phyloP scores from a whole-genome alignment of 139 green algal genomes.

The Edaphochlamys debaryana region DNA sequence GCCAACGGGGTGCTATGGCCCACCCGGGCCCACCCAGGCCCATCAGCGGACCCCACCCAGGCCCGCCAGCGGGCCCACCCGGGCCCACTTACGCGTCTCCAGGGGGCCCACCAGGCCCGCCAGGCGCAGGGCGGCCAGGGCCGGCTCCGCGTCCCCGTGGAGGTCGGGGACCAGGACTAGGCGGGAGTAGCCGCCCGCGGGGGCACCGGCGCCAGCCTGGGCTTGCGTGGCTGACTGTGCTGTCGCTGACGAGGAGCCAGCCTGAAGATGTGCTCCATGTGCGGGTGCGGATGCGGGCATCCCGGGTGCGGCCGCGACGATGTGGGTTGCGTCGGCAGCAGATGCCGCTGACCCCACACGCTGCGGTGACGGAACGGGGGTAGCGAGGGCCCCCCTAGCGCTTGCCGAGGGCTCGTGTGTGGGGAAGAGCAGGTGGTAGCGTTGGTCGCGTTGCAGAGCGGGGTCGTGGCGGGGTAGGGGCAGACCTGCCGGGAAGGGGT shows the following conservation, averaged over 20 bases:
- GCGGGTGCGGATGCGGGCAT: too few species aligned
- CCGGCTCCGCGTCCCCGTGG: slow-evolving; percentile 9
- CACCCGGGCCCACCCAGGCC: neutral
- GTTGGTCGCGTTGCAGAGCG: neutral
- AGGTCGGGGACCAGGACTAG: slow-evolving; percentile 30
- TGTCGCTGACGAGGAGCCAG: too few species aligned
- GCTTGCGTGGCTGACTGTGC: too few species aligned
- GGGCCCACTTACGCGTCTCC: neutral
- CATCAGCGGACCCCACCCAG: neutral
- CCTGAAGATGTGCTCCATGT: too few species aligned
- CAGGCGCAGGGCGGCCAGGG: neutral
- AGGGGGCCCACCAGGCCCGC: neutral
- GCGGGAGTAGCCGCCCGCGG: neutral
- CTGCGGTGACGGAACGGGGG: too few species aligned
- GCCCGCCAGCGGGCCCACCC: neutral
- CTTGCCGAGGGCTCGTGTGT: too few species aligned
- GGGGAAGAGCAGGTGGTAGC: neutral
- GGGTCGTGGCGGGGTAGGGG: neutral
- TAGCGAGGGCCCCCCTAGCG: too few species aligned
- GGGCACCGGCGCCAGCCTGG: too few species aligned
- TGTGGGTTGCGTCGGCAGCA: neutral
- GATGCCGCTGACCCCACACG: too few species aligned
- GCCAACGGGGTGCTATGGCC: too few species aligned
- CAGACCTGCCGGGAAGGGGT: neutral
- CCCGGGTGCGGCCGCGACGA: too few species aligned